These are phyloP conservation scores for Magnolia sinica DNA, from an alignment of 164 flowering plant species.

Conservation along the genomic window DNA sequence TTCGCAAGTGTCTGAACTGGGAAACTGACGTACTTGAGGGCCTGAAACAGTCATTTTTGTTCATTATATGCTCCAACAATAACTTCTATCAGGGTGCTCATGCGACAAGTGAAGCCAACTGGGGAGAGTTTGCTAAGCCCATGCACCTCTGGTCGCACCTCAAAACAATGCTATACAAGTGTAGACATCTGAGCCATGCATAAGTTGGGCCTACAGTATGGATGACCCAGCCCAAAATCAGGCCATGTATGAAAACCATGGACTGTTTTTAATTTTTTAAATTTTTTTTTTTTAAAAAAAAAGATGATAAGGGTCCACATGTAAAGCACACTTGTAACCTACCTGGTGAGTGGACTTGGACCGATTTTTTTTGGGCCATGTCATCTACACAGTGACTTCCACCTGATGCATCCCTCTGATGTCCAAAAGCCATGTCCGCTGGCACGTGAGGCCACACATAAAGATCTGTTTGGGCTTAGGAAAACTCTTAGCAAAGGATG, in stretches of 20 bases:
- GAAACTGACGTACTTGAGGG: slow-evolving; percentile 97
- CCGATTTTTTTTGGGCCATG: neutral
- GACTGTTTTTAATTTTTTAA: too few relatives aligned
- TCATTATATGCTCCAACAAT: neutral
- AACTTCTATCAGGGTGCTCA: neutral
- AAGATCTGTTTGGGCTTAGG: neutral
- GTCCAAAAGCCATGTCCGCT: neutral
- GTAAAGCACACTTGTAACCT: too few relatives aligned
- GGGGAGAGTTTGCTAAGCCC: neutral
- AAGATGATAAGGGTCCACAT: too few relatives aligned
- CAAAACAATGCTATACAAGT: neutral
- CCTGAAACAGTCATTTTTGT: slow-evolving; percentile 47
- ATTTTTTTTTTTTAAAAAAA: too few relatives aligned
- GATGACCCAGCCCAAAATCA: neutral
- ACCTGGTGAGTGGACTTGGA: neutral
- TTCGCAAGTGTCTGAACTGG: slow-evolving; percentile 98
- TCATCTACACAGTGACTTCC: neutral
- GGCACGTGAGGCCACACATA: too few relatives aligned
- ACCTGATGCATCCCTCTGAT: neutral
- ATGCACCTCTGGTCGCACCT: neutral
- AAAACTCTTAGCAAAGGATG: neutral
- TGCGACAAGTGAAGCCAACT: neutral
- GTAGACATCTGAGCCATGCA: neutral
- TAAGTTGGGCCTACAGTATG: neutral
- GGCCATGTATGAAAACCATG: too few relatives aligned